phyloP scores from a whole-genome alignment of 768 basidiomycete genomes.

The Mycena vulgaris region DNA sequence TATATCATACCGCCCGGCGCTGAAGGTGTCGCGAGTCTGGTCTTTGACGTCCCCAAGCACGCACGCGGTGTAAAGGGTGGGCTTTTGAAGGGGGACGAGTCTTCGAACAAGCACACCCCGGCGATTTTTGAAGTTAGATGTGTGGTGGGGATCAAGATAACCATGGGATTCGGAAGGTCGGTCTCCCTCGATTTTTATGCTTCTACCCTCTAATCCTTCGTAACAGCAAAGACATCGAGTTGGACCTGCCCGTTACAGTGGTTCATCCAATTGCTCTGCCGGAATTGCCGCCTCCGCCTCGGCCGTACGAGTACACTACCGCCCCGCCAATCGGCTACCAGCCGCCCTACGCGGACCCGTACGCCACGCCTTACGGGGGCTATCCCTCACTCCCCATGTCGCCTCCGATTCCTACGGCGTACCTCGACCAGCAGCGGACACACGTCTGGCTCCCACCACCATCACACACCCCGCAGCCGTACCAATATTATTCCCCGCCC shows the following conservation, averaged over 20 bases:
- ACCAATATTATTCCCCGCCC: slow-evolving; percentile 49
- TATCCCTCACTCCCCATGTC: slow-evolving; percentile 56
- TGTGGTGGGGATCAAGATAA: slow-evolving; percentile 71
- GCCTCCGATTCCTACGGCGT: slow-evolving; percentile 55
- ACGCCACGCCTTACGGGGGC: slow-evolving; percentile 50
- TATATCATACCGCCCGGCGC: slow-evolving; percentile 81
- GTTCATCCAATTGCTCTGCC: slow-evolving; percentile 76
- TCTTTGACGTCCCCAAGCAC: slow-evolving; percentile 82
- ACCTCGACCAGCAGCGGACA: slow-evolving; percentile 56
- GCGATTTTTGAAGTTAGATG: slow-evolving; percentile 81
- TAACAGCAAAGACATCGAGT: slow-evolving; percentile 77
- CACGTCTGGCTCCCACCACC: slow-evolving; percentile 68
- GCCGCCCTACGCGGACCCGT: slow-evolving; percentile 41
- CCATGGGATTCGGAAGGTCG: slow-evolving; percentile 82
- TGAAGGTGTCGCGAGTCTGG: slow-evolving; percentile 85
- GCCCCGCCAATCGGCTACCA: slow-evolving; percentile 38
- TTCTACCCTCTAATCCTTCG: slow-evolving; percentile 21
- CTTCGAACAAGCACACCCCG: slow-evolving; percentile 57
- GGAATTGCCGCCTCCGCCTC: slow-evolving; percentile 48
- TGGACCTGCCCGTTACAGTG: slow-evolving; percentile 76
- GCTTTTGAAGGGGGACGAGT: slow-evolving; percentile 66
- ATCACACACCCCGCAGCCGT: slow-evolving; percentile 48
- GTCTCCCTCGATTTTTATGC: slow-evolving; percentile 37
- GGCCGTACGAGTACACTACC: slow-evolving; percentile 28
- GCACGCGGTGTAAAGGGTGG: slow-evolving; percentile 80